These are phyloP conservation scores for Camellia oleifera DNA, from an alignment of 179 eudicot genomes.

Conservation along the genomic window DNA sequence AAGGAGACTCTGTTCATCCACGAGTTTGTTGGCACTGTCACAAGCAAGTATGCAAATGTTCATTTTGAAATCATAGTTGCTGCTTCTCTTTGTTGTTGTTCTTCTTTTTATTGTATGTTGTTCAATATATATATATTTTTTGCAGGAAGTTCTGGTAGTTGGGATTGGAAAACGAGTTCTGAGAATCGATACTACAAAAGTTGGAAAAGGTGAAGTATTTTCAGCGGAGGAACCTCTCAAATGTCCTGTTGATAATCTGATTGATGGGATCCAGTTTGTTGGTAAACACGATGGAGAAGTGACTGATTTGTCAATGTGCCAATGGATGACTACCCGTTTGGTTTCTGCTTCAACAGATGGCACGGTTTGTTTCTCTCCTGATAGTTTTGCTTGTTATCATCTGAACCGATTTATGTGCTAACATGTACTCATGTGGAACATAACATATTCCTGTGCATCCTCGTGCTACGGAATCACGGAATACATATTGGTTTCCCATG, in stretches of 20 bases:
- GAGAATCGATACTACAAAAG: slow-evolving; percentile 85
- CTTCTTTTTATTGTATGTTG: background rate
- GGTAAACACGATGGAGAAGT: slow-evolving; percentile 96
- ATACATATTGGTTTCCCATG: background rate
- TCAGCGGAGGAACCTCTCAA: slow-evolving; percentile 79
- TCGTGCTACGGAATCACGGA: background rate
- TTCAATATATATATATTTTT: background rate
- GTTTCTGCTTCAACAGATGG: slow-evolving; percentile 98
- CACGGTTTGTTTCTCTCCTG: slow-evolving; percentile 50
- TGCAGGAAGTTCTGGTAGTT: slow-evolving; percentile 87
- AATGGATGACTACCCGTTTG: slow-evolving; percentile 98
- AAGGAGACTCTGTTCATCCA: slow-evolving; percentile 80
- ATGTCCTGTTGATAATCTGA: slow-evolving; percentile 68
- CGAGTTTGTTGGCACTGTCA: slow-evolving; percentile 99
- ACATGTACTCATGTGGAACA: background rate
- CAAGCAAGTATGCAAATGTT: slow-evolving; percentile 63
- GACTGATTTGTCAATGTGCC: slow-evolving; percentile 97
- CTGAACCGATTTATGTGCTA: background rate
- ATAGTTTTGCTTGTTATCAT: slow-evolving; percentile 4
- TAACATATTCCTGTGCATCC: background rate
- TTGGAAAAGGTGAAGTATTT: slow-evolving; percentile 70
- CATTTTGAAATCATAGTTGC: background rate
- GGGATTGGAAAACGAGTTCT: slow-evolving; percentile 76
- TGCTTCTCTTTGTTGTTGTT: background rate
- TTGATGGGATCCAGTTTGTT: slow-evolving; percentile 84